These are phyloP conservation scores for Durotheca rogersii DNA, from an alignment of 495 filamentous ascomycete species.

Conservation along the genomic window DNA sequence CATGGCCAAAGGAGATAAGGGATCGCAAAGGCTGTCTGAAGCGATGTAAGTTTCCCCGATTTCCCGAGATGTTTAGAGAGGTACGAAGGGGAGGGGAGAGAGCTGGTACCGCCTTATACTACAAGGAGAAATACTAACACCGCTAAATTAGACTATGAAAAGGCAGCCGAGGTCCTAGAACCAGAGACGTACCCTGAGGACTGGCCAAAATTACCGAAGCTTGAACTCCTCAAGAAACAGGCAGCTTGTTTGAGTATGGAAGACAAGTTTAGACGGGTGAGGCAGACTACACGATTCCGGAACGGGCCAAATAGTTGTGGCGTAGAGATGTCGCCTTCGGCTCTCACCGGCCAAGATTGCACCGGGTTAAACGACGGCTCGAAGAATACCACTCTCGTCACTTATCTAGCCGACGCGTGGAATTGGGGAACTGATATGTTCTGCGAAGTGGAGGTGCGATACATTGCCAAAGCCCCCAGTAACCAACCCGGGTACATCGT, in stretches of 20 bases:
- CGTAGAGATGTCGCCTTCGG: slow-evolving; percentile 61
- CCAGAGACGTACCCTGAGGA: slow-evolving; percentile 59
- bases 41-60: slow-evolving; percentile 46
- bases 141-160: slow-evolving; percentile 52
- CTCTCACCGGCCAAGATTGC: slow-evolving; percentile 59
- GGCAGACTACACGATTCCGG: slow-evolving; percentile 62
- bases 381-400: slow-evolving; percentile 65
- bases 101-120: not conserved
- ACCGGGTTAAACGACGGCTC: slow-evolving; percentile 69
- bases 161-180: slow-evolving; percentile 58
- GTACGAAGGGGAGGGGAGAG: not conserved
- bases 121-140: slow-evolving; percentile 5
- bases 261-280: slow-evolving; percentile 57
- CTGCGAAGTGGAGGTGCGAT: slow-evolving; percentile 67
- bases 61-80: not conserved
- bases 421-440: slow-evolving; percentile 76
- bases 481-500: slow-evolving; percentile 56
- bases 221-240: slow-evolving; percentile 58
- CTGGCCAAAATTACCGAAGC: slow-evolving; percentile 56
- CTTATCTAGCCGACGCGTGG: slow-evolving; percentile 71
- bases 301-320: slow-evolving; percentile 61
- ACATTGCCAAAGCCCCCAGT: slow-evolving; percentile 56
- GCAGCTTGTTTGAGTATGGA: slow-evolving; percentile 50
- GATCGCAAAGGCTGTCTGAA: slow-evolving; percentile 46
- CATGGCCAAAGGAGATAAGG: slow-evolving; percentile 62